Evolutionary conservation across 164 flowering plant species (phyloP).

Genomic region (grape (Vitis vinifera)): ASM3070453v1 NC_081816.1:2366001-2366500

Average conservation of each 20-base stretch:
- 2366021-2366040: conserved; percentile 26
- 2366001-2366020: conserved; percentile 36
- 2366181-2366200: conserved; percentile 29
- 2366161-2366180: conserved; percentile 26
- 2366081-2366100: not conserved
- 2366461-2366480: conserved; percentile 32
- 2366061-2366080: not conserved
- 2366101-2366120: not conserved
- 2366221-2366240: conserved; percentile 14
- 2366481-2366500: conserved; percentile 23
- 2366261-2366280: conserved; percentile 4
- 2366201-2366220: conserved; percentile 16
- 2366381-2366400: conserved; percentile 4
- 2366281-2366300: not conserved
- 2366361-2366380: no score
- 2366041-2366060: not conserved
- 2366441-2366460: conserved; percentile 13
- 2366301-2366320: not conserved
- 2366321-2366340: no score
- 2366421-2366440: not conserved
- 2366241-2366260: conserved; percentile 8
- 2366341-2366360: not conserved
- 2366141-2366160: conserved; percentile 28
- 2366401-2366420: conserved; percentile 10
- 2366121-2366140: conserved; percentile 24